These are phyloP conservation scores for Penicillium nucicola DNA, from an alignment of 495 filamentous ascomycete genomes.

Conservation along the genomic window DNA sequence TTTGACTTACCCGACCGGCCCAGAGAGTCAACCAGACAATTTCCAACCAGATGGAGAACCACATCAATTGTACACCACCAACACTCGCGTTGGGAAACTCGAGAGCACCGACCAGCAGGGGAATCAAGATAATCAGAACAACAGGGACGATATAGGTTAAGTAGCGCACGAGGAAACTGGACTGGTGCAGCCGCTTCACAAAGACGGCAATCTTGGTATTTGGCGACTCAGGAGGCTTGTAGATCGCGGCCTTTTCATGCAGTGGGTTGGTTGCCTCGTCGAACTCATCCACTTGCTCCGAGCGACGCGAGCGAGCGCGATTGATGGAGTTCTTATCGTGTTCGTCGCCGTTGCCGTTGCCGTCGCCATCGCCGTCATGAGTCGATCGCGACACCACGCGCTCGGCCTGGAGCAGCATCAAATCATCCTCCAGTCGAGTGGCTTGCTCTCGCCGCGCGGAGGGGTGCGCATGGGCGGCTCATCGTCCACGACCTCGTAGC, in stretches of 20 bases:
- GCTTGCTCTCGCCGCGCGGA: slow-evolving; percentile 62
- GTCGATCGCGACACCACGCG: slow-evolving; percentile 60
- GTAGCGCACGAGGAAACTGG: slow-evolving; percentile 78
- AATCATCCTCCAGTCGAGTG: slow-evolving; percentile 75
- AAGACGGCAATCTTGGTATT: slow-evolving; percentile 57
- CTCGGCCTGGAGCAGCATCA: slow-evolving; percentile 80
- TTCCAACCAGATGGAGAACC: slow-evolving; percentile 95
- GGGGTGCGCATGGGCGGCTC: slow-evolving; percentile 36
- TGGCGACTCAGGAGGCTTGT: slow-evolving; percentile 66
- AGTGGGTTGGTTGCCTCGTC: slow-evolving; percentile 71
- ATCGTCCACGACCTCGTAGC: slow-evolving; percentile 20
- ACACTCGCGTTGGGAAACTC: slow-evolving; percentile 61
- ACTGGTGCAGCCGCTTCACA: slow-evolving; percentile 66
- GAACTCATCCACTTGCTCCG: slow-evolving; percentile 77
- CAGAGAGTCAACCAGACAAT: slow-evolving; percentile 91
- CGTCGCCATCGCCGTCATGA: slow-evolving; percentile 36
- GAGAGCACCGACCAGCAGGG: slow-evolving; percentile 73
- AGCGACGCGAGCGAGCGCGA: slow-evolving; percentile 47
- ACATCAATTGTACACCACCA: slow-evolving; percentile 75
- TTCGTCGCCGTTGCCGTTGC: slow-evolving; percentile 29
- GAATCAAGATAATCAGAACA: slow-evolving; percentile 70
- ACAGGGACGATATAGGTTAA: slow-evolving; percentile 82
- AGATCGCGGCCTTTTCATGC: slow-evolving; percentile 66
- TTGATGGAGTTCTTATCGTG: slow-evolving; percentile 42
- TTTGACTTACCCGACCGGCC: slow-evolving; percentile 61